A percentile compares a stretch with the other conserved stretches of the same genome.
These are phyloP conservation scores for Boletus rubropictus DNA, from an alignment of 768 basidiomycete species.

Conservation along the genomic window DNA sequence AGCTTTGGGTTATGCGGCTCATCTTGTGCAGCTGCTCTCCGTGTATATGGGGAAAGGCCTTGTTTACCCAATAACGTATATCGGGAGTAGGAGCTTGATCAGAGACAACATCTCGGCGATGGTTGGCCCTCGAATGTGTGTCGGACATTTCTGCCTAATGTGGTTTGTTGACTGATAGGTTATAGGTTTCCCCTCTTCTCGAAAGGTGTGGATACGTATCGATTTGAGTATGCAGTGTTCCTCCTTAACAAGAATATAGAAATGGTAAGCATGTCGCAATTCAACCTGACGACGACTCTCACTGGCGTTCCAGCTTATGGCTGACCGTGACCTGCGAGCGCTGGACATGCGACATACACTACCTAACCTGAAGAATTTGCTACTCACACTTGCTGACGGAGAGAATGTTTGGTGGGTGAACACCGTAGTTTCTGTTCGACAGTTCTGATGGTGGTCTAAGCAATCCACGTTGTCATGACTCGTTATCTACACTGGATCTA, in stretches of 20 bases:
- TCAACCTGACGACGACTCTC: neutral
- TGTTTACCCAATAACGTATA: conserved; percentile 84
- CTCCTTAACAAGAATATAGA: conserved; percentile 97
- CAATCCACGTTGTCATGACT: conserved; percentile 16
- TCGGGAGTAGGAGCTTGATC: conserved; percentile 87
- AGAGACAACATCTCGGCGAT: conserved; percentile 91
- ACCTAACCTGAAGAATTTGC: conserved; percentile 90
- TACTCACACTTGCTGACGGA: conserved; percentile 78
- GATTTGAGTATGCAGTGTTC: conserved; percentile 97
- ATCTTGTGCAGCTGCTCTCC: conserved; percentile 78
- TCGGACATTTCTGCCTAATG: conserved; percentile 13
- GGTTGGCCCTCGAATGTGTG: conserved; percentile 91
- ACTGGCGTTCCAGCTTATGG: conserved; percentile 64
- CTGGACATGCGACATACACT: conserved; percentile 94
- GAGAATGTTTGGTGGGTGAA: conserved; percentile 46
- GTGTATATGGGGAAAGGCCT: conserved; percentile 70
- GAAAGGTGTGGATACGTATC: conserved; percentile 90
- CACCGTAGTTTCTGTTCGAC: neutral
- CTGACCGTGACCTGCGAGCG: conserved; percentile 80
- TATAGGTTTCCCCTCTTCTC: conserved; percentile 91
- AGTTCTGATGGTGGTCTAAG: conserved; percentile 16
- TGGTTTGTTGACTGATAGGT: conserved; percentile 8
- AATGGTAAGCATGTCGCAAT: conserved; percentile 46
- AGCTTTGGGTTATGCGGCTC: conserved; percentile 85
- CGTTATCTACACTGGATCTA: conserved; percentile 19